Percentiles rank a stretch among this genome's conserved stretches.
phyloP scores from a whole-genome alignment of 2,329 filamentous ascomycete genomes.

The Fusarium praegraminearum region DNA sequence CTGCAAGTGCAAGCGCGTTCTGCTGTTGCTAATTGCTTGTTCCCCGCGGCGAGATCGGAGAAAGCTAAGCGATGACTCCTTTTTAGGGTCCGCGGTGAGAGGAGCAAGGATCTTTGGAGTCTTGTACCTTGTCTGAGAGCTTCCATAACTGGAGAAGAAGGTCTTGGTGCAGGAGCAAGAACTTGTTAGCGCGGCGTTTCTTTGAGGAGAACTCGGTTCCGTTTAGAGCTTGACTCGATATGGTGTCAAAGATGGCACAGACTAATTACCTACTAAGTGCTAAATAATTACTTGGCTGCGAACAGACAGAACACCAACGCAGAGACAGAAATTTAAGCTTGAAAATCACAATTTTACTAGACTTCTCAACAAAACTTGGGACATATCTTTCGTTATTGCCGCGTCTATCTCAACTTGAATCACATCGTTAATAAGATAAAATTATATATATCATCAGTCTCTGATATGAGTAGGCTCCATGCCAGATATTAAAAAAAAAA shows the following conservation, averaged over 20 bases:
- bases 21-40: constrained; percentile 31
- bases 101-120: constrained; percentile 10
- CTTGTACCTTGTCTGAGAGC: constrained; percentile 34
- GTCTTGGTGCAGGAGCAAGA: constrained; percentile 19
- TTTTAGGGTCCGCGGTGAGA: constrained; percentile 28
- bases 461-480: not conserved
- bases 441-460: not conserved
- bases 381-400: not conserved
- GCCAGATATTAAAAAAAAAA: not conserved
- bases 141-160: constrained; percentile 47
- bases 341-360: constrained; percentile 19
- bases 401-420: not conserved
- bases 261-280: constrained; percentile 13
- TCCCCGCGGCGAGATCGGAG: constrained; percentile 48
- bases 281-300: constrained; percentile 30
- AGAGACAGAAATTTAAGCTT: constrained; percentile 24
- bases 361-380: not conserved
- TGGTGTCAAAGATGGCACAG: constrained; percentile 25
- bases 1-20: constrained; percentile 20
- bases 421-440: not conserved
- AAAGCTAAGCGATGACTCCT: constrained; percentile 43
- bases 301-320: constrained; percentile 39
- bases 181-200: constrained; percentile 40
- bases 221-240: constrained; percentile 41
- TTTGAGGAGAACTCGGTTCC: constrained; percentile 19